Percentiles rank a stretch among this genome's conserved stretches.
Evolutionary conservation across 1,284 basidiomycete species (phyloP).

Genomic region (Coriolopsis trogii): DNA sequence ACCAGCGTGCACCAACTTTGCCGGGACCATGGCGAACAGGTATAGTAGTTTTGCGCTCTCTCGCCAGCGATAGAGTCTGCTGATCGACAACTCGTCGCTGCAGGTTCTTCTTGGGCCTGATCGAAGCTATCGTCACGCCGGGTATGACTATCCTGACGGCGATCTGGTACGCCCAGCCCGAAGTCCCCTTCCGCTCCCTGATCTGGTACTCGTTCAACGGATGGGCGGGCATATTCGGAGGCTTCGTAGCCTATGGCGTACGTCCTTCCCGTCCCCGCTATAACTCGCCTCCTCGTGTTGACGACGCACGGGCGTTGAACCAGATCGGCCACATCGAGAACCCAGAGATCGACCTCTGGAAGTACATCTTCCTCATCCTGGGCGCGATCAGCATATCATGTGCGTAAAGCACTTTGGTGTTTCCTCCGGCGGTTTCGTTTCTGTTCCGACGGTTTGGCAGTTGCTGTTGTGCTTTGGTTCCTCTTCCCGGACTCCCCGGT

Average conservation of each 20-base stretch:
- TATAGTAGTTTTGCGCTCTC: no score
- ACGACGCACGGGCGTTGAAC: background rate
- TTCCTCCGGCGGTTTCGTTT: background rate
- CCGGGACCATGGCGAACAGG: slow-evolving; percentile 22
- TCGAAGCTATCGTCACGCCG: slow-evolving; percentile 27
- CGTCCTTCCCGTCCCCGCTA: background rate
- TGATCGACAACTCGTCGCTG: background rate
- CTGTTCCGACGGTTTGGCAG: background rate
- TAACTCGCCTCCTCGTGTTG: background rate
- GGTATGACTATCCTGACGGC: slow-evolving; percentile 24
- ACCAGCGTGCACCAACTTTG: slow-evolving; percentile 22
- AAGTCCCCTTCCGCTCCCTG: slow-evolving; percentile 25
- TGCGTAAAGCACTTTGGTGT: background rate
- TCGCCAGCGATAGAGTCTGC: background rate
- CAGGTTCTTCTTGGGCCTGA: slow-evolving; percentile 25
- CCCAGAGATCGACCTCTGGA: slow-evolving; percentile 21
- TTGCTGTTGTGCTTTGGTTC: slow-evolving; percentile 42
- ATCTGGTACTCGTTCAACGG: slow-evolving; percentile 30
- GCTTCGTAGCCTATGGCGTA: slow-evolving; percentile 25
- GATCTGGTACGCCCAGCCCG: slow-evolving; percentile 26
- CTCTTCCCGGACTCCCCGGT: slow-evolving; percentile 75
- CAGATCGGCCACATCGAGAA: slow-evolving; percentile 24
- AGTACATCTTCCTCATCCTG: slow-evolving; percentile 28
- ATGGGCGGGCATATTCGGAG: slow-evolving; percentile 26
- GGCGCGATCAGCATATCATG: slow-evolving; percentile 21